Evolutionary conservation across 306 rosid species (phyloP).

Genomic region (Cyclanthera cordifolia): DNA sequence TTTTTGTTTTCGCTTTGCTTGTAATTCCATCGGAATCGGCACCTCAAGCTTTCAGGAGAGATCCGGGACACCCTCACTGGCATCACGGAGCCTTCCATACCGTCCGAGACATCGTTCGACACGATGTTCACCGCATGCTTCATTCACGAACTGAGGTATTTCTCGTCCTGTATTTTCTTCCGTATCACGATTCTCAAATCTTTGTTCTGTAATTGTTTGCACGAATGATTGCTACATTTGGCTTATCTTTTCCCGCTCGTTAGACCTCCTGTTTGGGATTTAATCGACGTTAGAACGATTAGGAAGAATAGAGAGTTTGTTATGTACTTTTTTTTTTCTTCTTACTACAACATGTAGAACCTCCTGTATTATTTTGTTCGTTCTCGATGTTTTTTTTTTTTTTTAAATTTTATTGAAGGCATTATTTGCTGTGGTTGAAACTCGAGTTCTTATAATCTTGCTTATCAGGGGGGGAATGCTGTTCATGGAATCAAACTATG

Average conservation of each 20-base stretch:
- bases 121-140: conserved; percentile 87
- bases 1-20: conserved; percentile 33
- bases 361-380: no score
- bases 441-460: background rate
- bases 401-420: background rate
- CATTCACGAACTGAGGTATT: conserved; percentile 92
- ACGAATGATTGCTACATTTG: background rate
- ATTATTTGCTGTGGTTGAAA: background rate
- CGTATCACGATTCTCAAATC: background rate
- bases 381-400: background rate
- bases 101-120: conserved; percentile 60
- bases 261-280: background rate
- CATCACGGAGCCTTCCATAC: conserved; percentile 95
- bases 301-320: background rate
- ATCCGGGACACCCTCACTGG: conserved; percentile 73
- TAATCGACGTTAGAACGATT: background rate
- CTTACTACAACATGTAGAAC: no score
- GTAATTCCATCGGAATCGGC: conserved; percentile 50
- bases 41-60: conserved; percentile 66
- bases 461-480: background rate
- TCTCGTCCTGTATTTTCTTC: no score
- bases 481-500: background rate
- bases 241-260: background rate
- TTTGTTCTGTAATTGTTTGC: background rate
- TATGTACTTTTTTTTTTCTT: background rate